These are phyloP conservation scores for Verticillium tricorpus DNA, from an alignment of 2,329 filamentous ascomycete species.

Conservation along the genomic window DNA sequence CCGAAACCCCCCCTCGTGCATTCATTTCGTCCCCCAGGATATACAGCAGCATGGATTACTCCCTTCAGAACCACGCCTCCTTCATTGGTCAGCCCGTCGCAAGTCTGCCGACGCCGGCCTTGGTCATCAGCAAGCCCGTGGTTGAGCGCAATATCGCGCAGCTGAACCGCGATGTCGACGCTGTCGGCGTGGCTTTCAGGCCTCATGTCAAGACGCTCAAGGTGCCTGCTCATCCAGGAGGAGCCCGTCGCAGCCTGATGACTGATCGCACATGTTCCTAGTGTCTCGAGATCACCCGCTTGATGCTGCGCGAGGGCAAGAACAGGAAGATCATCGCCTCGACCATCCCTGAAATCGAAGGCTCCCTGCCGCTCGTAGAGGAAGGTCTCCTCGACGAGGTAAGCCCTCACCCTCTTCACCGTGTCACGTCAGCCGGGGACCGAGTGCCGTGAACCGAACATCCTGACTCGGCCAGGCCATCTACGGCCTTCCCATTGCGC, in stretches of 20 bases:
- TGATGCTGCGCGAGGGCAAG: conserved; percentile 34
- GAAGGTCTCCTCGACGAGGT: conserved; percentile 36
- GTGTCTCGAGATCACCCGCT: conserved; percentile 29
- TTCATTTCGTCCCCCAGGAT: neutral
- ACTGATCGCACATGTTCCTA: conserved; percentile 8
- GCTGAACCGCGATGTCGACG: conserved; percentile 32
- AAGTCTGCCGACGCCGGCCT: conserved; percentile 31
- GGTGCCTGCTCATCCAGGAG: conserved; percentile 15
- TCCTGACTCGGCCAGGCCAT: conserved; percentile 19
- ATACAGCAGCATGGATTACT: conserved; percentile 20
- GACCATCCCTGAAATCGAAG: conserved; percentile 34
- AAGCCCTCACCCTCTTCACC: neutral
- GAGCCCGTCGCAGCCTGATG: neutral
- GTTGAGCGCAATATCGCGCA: conserved; percentile 31
- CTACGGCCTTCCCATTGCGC: conserved; percentile 35
- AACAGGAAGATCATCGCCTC: conserved; percentile 34
- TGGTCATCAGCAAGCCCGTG: conserved; percentile 31
- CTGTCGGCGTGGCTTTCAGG: conserved; percentile 30
- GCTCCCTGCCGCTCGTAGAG: conserved; percentile 29
- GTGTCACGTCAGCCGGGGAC: neutral
- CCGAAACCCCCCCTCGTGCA: too few relatives aligned
- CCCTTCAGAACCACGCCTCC: conserved; percentile 22
- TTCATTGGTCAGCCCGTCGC: conserved; percentile 28
- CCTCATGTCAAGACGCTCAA: conserved; percentile 42
- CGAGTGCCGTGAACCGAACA: neutral